Percentiles rank a stretch among this genome's conserved stretches.
These are phyloP conservation scores for Chloroidium sp. DNA, from an alignment of 163 green algal genomes.

Conservation along the genomic window DNA sequence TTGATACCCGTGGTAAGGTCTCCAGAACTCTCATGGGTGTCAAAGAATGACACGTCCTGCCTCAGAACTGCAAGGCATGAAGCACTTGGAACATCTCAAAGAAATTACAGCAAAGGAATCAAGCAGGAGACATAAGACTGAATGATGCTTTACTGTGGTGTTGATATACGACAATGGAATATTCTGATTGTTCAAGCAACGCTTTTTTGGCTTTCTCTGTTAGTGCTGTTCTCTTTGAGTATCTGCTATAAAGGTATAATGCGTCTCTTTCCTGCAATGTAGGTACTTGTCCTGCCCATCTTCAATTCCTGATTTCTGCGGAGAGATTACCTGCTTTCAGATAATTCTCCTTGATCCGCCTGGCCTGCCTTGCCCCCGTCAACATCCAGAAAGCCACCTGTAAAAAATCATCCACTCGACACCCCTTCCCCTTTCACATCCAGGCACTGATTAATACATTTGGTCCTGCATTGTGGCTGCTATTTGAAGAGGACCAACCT, in stretches of 20 bases:
- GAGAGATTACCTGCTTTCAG: neutral
- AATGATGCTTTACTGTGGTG: neutral
- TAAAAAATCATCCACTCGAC: neutral
- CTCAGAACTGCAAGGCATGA: slow-evolving; percentile 47
- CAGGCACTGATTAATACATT: neutral
- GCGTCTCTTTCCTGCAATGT: neutral
- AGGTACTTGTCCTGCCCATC: neutral
- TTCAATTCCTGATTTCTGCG: neutral
- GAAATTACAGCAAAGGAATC: neutral
- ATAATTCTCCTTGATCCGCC: neutral
- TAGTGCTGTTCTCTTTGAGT: neutral
- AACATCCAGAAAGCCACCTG: slow-evolving; percentile 34
- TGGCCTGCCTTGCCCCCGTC: slow-evolving; percentile 16
- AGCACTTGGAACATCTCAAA: neutral
- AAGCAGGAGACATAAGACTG: neutral
- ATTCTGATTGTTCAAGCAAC: too few species aligned
- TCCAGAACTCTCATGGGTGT: slow-evolving; percentile 52
- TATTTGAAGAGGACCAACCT: slow-evolving; percentile 4
- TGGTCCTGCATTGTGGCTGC: neutral
- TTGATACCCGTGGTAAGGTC: slow-evolving; percentile 56
- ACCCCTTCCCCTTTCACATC: neutral
- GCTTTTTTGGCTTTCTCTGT: too few species aligned
- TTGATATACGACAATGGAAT: neutral
- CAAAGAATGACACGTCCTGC: slow-evolving; percentile 64
- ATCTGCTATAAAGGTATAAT: neutral